phyloP scores from a whole-genome alignment of 208 protist genomes.

The Balamuthia mandrillaris region DNA sequence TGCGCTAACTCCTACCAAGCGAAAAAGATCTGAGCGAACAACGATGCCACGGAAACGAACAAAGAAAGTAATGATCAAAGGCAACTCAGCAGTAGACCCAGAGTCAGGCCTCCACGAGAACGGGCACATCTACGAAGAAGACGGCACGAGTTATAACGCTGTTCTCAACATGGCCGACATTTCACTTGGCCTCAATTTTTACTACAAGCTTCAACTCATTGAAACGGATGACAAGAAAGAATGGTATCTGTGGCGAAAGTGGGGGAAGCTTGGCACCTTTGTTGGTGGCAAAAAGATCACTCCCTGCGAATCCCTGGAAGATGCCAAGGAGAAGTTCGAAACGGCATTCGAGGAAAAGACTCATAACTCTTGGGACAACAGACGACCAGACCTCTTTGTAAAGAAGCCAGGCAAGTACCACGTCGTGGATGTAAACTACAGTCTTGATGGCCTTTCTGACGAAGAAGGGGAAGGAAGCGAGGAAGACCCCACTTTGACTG shows the following conservation, averaged over 20 bases:
- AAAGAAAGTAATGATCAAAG: constrained; percentile 49
- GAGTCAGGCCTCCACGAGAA: constrained; percentile 30
- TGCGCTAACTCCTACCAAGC: not conserved
- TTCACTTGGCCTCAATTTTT: constrained; percentile 8
- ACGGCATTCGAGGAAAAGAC: constrained; percentile 31
- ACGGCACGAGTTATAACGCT: constrained; percentile 20
- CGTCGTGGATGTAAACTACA: not conserved
- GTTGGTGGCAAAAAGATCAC: constrained; percentile 1
- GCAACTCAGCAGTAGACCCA: constrained; percentile 39
- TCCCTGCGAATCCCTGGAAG: not conserved
- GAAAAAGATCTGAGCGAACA: not conserved
- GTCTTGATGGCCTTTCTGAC: not conserved
- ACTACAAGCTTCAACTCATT: constrained; percentile 49
- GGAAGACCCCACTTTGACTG: constrained; percentile 16
- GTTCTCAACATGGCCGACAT: constrained; percentile 36
- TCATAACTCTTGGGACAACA: constrained; percentile 33
- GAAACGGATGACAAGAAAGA: not conserved
- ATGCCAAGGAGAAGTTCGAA: not conserved
- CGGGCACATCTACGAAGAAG: constrained; percentile 14
- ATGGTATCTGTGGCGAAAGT: constrained; percentile 38
- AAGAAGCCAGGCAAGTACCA: constrained; percentile 31
- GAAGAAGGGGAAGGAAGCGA: not conserved
- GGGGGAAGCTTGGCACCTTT: constrained; percentile 37
- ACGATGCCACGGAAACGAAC: not conserved
- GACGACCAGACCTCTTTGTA: not conserved